Base-by-base conservation (phyloP, 257 asterid genomes). In the Jacaranda mimosifolia region DNA sequence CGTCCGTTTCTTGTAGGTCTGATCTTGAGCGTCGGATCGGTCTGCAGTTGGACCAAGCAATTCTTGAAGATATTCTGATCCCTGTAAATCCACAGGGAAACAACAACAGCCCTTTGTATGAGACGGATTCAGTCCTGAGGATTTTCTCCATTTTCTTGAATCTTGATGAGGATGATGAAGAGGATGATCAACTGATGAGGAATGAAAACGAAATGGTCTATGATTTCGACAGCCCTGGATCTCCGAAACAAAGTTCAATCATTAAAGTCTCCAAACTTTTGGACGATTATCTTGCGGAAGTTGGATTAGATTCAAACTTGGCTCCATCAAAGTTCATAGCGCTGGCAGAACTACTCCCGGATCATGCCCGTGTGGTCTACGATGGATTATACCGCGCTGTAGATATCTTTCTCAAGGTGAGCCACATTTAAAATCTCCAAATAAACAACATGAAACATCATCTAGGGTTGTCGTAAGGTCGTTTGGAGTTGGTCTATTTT, bases 321-420 rank as follows among this genome's bases (percentile, higher is more conserved):
- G 71, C 86, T 1, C 86, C 97, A 36, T 89, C 90, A 0, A 95
- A 95, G 77, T 87, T 92, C 45, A 93, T 80, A 57, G 84, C 94
- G 14, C 86, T 92, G 0, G 88, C 96, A 5, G 99, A 95, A 77
- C 69, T 93, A 36, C 92, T 95, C 10, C 99, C 99, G 0, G 99
- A 91, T 11, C 99, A 95, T 69, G 97, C 99, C 46, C 98, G 99
- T 40, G 32, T 84, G 68, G 87, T 89, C 60, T 78, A 86, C 7
- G 99, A 95, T 64, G 99, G 96, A 58, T 77, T 95, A 11, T 95
- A 95, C 78, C 89, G 97, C 10, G 98, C 99, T 11, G 89, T 88
- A 39, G 99, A 95, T 69, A 93, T 92, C 82, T 95, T 89, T 64
- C 98, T 95, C 89, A 95, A 95, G 98, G 99, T 89, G 68, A 82